Base-by-base conservation (phyloP, 768 basidiomycete species). In the Suillus bovinus region DNA sequence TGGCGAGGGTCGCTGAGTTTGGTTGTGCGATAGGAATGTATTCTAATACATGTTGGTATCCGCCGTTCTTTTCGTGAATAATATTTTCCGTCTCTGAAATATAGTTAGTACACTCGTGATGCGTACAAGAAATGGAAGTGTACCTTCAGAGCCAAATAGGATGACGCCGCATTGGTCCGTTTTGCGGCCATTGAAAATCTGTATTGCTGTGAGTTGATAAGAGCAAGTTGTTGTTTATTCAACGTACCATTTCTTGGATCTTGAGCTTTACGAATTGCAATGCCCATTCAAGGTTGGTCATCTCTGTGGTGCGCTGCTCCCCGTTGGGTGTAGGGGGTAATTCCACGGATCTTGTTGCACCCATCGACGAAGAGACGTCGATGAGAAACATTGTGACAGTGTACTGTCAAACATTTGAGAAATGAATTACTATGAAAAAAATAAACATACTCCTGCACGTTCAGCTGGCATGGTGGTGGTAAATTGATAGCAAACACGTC, bases 91-190 rank as follows among this genome's bases (percentile, higher is more conserved):
- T 92, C 56, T 83, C 90, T 90, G 59, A 56, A 42, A 13, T 44
- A 50, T 63, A 13, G 11, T 47, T 14, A 27, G 29, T 8, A 36
- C 22, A 11, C 50, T 34, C 50, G 24, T 42, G 8, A 24, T 27
- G 27, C 33, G 46, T 17, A 36, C 39, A 29, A 34, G 31, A 46
- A n/a, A 22, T n/a, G 57, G 36, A 58, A 13, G 55, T 68, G 57
- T 33, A 85, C 94, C 85, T 73, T 93, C 87, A 2, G 89, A 86
- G n/a, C 93, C 96, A 69, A 94, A 94, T 3, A 89, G 76, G 53
- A 97, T 82, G 33, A 98, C 85, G n/a, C 94, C 93, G 71, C 94
- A 93, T 70, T 93, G 88, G 70, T 96, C 96, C 11, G 96, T 98
- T 79, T 96, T 97, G 46, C 96, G 82, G 16, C 89, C 91, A 66